A percentile compares a stretch with the other conserved stretches of the same genome.
phyloP scores from a whole-genome alignment of 2,329 filamentous ascomycete species.

The Aspergillus niger region DNA sequence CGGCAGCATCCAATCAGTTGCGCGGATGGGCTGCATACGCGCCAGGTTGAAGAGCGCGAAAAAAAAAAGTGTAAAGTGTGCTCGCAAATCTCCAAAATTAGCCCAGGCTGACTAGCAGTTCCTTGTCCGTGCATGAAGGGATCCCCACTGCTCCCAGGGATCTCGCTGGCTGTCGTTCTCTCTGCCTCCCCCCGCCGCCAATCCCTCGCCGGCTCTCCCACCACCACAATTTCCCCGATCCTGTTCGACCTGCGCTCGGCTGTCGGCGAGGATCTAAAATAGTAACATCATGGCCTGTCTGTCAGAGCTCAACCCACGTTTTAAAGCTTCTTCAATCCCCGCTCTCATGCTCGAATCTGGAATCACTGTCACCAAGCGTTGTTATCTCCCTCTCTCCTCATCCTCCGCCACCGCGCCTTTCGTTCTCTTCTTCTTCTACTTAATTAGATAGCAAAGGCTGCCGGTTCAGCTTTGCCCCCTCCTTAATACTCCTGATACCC shows the following conservation, averaged over 20 bases:
- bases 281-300: conserved; percentile 25
- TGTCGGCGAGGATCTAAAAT: conserved; percentile 24
- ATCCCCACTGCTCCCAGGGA: conserved; percentile 7
- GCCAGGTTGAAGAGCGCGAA: conserved; percentile 15
- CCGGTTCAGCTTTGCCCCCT: conserved; percentile 44
- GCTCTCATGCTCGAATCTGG: conserved; percentile 15
- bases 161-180: conserved; percentile 16
- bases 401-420: conserved; percentile 29
- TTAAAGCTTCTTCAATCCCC: conserved; percentile 29
- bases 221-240: conserved; percentile 19
- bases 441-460: conserved; percentile 42
- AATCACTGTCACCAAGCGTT: conserved; percentile 19
- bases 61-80: neutral
- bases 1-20: conserved; percentile 20
- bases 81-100: conserved; percentile 28
- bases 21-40: conserved; percentile 18
- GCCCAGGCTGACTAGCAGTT: conserved; percentile 18
- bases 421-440: conserved; percentile 23
- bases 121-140: conserved; percentile 18
- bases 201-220: conserved; percentile 14
- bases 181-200: conserved; percentile 14
- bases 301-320: conserved; percentile 15
- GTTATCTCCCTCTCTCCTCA: conserved; percentile 19
- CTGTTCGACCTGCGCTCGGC: conserved; percentile 14
- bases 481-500: conserved; percentile 20